These are phyloP conservation scores for Fusarium secorum DNA, from an alignment of 2,329 filamentous ascomycete genomes.

Conservation along the genomic window DNA sequence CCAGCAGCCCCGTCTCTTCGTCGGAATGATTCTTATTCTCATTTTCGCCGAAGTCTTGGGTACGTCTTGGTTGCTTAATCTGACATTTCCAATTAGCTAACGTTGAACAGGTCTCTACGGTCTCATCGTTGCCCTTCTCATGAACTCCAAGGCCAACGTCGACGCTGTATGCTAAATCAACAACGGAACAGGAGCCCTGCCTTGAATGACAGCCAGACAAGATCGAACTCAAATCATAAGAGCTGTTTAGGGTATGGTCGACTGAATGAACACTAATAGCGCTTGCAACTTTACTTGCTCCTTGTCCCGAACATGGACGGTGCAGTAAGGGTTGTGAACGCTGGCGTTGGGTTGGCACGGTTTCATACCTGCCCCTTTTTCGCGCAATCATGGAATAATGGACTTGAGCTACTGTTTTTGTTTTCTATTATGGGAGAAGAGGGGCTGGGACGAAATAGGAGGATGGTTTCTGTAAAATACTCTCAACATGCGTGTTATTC, in stretches of 20 bases:
- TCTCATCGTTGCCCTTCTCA: conserved; percentile 96
- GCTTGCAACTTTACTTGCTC: conserved; percentile 34
- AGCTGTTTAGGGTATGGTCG: conserved; percentile 34
- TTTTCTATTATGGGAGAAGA: conserved; percentile 35
- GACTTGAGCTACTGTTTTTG: conserved; percentile 29
- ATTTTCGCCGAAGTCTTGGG: conserved; percentile 99
- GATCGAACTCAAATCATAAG: conserved; percentile 44
- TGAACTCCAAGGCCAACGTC: conserved; percentile 91
- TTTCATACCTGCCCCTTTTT: conserved; percentile 27
- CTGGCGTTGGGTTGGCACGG: conserved; percentile 36
- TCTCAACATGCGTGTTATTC: conserved; percentile 54
- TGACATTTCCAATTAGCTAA: conserved; percentile 33
- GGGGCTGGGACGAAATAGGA: conserved; percentile 33
- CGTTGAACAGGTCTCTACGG: conserved; percentile 84
- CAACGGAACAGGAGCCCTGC: conserved; percentile 6
- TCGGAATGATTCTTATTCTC: conserved; percentile 98
- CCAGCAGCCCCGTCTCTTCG: conserved; percentile 85
- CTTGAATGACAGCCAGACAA: conserved; percentile 48
- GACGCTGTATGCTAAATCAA: conserved; percentile 61
- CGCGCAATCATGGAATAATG: conserved; percentile 39
- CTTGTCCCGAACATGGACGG: conserved; percentile 13
- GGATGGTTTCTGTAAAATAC: conserved; percentile 59
- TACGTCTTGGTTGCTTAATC: conserved; percentile 55
- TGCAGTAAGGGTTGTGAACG: conserved; percentile 31
- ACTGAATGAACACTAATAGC: conserved; percentile 36